Base-by-base conservation (phyloP, 768 basidiomycete species). In the Hygrocybe punicea region DNA sequence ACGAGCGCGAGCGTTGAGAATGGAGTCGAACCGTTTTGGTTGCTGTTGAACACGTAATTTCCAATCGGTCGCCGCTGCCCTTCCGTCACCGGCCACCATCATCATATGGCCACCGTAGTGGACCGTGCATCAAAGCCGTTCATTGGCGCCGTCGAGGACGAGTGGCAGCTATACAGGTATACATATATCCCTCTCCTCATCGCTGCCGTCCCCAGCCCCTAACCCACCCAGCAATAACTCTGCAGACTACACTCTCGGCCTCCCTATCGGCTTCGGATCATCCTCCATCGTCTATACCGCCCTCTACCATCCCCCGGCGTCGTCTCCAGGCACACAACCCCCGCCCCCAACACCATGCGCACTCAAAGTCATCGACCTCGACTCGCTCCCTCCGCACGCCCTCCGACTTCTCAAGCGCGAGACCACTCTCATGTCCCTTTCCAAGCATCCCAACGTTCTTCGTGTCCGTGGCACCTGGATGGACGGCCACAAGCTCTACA, bases 401-500 rank as follows among this genome's bases (percentile, higher is more conserved):
- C 77, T 93, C n/a, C 75, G 80, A 7, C 83, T 91, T 21, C 78
- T 93, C 16, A 86, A 86, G 63, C 80, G 90, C 50, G 93, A 96
- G 72, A 94, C 93, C 0, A 89, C 90, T 48, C 79, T 95, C 35
- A 95, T 95, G 93, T 92, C 91, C 2, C 80, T 95, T 5, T 89
- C 85, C 10, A 95, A 95, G 64, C 93, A 94, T 58, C 91, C 91
- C n/a, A 93, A 95, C 62, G 92, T 95, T 17, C 78, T 95, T 11
- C 89, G 93, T 56, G 93, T 96, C 3, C 86, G 93, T 62, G 93
- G 93, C 16, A 87, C 86, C 14, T 96, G 93, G 93, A 81, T 90
- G 65, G 79, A 84, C 4, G 92, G 89, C 40, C 87, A 89, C 70
- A 89, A 87, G 65, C 79, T 96, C 6, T 82, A 84, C 67, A 95